These are phyloP conservation scores for Adiantum capillusveneris DNA, from an alignment of 75 land plant species.

Conservation along the genomic window DNA sequence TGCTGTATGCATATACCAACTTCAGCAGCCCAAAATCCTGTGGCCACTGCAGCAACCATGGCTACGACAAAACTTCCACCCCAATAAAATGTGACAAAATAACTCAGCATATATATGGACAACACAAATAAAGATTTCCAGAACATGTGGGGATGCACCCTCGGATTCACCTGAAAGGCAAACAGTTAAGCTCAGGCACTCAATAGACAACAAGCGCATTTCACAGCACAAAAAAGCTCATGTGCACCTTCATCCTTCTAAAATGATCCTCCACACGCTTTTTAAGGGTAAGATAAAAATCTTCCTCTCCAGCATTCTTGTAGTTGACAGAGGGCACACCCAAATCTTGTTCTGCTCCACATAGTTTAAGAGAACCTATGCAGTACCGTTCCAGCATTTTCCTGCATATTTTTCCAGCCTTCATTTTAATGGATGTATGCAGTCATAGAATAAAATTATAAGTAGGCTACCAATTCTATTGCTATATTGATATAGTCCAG, in stretches of 20 bases:
- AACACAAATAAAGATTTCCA: constrained; percentile 27
- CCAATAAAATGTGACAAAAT: constrained; percentile 31
- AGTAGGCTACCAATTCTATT: too few species aligned
- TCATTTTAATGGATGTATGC: too few species aligned
- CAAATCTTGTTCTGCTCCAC: constrained; percentile 12
- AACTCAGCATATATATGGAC: constrained; percentile 24
- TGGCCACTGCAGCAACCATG: constrained; percentile 15
- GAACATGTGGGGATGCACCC: constrained; percentile 42
- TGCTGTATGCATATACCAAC: constrained; percentile 42
- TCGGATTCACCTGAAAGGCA: constrained; percentile 30
- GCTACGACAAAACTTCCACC: constrained; percentile 21
- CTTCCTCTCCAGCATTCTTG: constrained; percentile 24
- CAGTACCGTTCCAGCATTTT: constrained; percentile 31
- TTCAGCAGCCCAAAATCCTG: constrained; percentile 43
- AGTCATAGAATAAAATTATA: too few species aligned
- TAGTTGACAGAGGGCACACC: constrained; percentile 17
- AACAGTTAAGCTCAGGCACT: too few species aligned
- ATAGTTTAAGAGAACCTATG: constrained; percentile 32
- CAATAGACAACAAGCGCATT: too few species aligned
- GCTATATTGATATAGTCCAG: too few species aligned
- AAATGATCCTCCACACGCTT: constrained; percentile 39
- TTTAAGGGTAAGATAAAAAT: constrained; percentile 32
- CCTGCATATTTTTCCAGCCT: too few species aligned
- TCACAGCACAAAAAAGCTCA: too few species aligned
- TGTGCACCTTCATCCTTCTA: constrained; percentile 22